Evolutionary conservation across 1,284 basidiomycete species (phyloP), one percentile per base, ranked within the genome.

Genomic region (Polyporus tsugae): DNA sequence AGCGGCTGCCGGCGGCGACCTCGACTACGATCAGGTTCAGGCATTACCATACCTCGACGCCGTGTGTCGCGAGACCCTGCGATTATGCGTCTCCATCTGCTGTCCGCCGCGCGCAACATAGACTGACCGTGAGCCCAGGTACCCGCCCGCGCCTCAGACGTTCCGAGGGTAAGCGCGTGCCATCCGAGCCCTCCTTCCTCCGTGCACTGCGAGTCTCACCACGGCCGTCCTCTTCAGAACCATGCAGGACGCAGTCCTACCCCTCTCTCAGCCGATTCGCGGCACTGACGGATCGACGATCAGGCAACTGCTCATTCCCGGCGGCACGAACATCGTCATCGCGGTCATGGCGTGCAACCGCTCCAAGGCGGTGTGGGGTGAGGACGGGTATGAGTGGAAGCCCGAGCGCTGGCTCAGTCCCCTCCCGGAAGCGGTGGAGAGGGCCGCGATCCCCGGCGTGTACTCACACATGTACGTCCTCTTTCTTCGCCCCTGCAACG

Each of bases 351-450:
- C 80, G 0, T 72, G 87, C 58, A 88, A 90, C 72, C 73, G 80
- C 6, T 75, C 79, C 39, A 82, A 81, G 68, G 76, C 80, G 4
- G 76, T 89, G 6, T 90, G 88, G 88, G 88, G 89, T 5, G 80
- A 83, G 42, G 88, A 90, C 73, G 83, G 86, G 6, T 68, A 70
- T 25, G 83, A 87, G 65, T 89, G 85, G 79, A 85, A 78, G 83
- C 78, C 78, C 2, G 77, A 79, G 63, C 73, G 78, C 13, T 79
- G 78, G 78, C 71, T 79, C 9, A 64, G 67, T 7, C 71, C 73
- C 13, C 64, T 75, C 1, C 76, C 75, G 1, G 61, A 57, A 2
- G 52, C 69, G 3, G 59, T 75, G 3, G 67, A 66, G 22, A 66
- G 68, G 10, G 73, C 75, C 4, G 44, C 44, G 13, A 61, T 76